Conservation (phyloP, 2,329 filamentous ascomycete genomes). For the Aureobasidium musti region DNA sequence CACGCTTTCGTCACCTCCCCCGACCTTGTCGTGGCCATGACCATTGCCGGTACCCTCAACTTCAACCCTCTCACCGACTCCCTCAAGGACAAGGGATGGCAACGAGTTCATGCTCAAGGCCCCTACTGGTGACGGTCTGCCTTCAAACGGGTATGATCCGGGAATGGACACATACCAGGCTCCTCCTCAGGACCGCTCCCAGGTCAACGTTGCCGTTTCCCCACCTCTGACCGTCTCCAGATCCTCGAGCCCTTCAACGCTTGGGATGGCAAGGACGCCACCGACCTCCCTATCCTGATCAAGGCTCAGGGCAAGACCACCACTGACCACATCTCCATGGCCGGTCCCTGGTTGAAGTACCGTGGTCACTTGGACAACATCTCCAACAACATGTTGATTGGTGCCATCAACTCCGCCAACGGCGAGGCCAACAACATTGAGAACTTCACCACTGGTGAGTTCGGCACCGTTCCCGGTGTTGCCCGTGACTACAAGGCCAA, state of each 20-base stretch:
- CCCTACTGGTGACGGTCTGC: slow-evolving; percentile 80
- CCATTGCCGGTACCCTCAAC: slow-evolving; percentile 77
- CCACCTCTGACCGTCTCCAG: slow-evolving; percentile 91
- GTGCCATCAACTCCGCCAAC: slow-evolving; percentile 94
- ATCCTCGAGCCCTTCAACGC: slow-evolving; percentile 79
- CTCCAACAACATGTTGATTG: slow-evolving; percentile 99
- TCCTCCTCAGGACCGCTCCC: slow-evolving; percentile 74
- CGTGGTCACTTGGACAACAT: slow-evolving; percentile 99
- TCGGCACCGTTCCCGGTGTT: slow-evolving; percentile 85
- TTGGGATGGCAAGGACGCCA: slow-evolving; percentile 91
- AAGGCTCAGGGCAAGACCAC: slow-evolving; percentile 97
- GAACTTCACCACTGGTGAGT: slow-evolving; percentile 83
- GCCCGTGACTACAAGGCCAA: slow-evolving; percentile 99
- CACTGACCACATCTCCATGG: slow-evolving; percentile 94
- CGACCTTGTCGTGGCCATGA: slow-evolving; percentile 83
- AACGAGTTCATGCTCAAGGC: slow-evolving; percentile 89
- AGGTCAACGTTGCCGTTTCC: slow-evolving; percentile 77
- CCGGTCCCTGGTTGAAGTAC: slow-evolving; percentile 97
- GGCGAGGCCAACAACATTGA: slow-evolving; percentile 96
- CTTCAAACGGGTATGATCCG: slow-evolving; percentile 79
- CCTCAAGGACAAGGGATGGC: slow-evolving; percentile 89
- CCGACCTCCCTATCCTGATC: slow-evolving; percentile 86
- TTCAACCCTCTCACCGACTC: slow-evolving; percentile 96
- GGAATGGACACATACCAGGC: slow-evolving; percentile 95
- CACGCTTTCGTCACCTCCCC: slow-evolving; percentile 92